Evolutionary conservation across 192 early-diverging fungal species (phyloP), one percentile per base, ranked within the genome.

Genomic region (Gigaspora rosea): DNA sequence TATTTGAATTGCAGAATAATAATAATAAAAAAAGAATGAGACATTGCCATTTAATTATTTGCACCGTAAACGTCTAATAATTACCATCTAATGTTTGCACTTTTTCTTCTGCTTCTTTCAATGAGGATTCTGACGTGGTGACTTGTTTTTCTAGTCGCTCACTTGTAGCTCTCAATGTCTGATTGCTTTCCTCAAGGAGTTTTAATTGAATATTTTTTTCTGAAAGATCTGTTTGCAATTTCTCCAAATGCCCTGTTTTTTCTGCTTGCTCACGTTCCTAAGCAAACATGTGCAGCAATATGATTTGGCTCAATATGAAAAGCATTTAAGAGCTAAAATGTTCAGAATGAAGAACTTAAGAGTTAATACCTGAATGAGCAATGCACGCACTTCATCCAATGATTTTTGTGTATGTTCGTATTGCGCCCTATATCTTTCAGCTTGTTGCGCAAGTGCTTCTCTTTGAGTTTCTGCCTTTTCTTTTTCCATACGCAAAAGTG

Each of bases 181-280:
- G 80, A 80, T 95, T 96, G 51, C 91, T 91, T 67, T 96, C 94
- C 6, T 90, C 89, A 50, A 96, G 81, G 11, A 94, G 58, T 77
- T 87, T 88, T 36, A 88, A 75, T 75, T 90, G 87, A 71, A 91
- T 87, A 47, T 92, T 82, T 79, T 91, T 90, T 67, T 87, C 88
- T 81, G 91, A 80, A 57, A 93, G 83, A 52, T 92, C 87, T 67
- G 83, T 73, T 56, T 90, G 86, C 69, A 89, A 82, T 59, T 86
- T 48, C 65, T 89, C 86, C n/a, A 47, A 13, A n/a, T 35, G 36
- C 20, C 18, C 36, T 0, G 18, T 1, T 35, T 66, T 66, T 20
- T 66, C 64, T n/a, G 36, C 15, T 46, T 41, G 33, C 41, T 66
- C 64, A 13, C 41, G n/a, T 66, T 47, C 41, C 41, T 5, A 41